A percentile compares a stretch with the other conserved stretches of the same genome.
Evolutionary conservation across 192 early-diverging fungal genomes (phyloP).

Genomic region (Coemansia sp.): DNA sequence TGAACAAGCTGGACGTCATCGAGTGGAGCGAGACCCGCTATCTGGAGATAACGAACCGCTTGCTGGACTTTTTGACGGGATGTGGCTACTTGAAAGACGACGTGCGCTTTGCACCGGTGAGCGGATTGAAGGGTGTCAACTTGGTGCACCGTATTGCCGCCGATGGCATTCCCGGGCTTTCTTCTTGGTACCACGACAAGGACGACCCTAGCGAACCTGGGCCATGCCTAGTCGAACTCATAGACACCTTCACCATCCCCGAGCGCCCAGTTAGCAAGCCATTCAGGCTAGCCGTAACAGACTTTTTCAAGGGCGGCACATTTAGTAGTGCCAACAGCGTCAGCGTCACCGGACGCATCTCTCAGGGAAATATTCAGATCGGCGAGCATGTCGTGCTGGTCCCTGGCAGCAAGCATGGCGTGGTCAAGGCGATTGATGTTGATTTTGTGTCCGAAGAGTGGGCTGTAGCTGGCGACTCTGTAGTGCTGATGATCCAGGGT

Average conservation of each 20-base stretch:
- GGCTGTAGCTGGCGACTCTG: slow-evolving; percentile 93
- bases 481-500: slow-evolving; percentile 68
- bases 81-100: slow-evolving; percentile 77
- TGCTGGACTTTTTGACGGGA: slow-evolving; percentile 68
- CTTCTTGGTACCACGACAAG: slow-evolving; percentile 65
- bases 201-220: slow-evolving; percentile 40
- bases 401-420: slow-evolving; percentile 74
- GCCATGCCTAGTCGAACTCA: slow-evolving; percentile 68
- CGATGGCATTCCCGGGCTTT: slow-evolving; percentile 25
- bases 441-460: slow-evolving; percentile 71
- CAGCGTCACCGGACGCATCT: slow-evolving; percentile 84
- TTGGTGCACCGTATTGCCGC: slow-evolving; percentile 54
- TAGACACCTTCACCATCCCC: slow-evolving; percentile 77
- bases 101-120: slow-evolving; percentile 84
- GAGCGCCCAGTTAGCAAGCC: slow-evolving; percentile 73
- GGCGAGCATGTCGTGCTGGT: slow-evolving; percentile 80
- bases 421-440: slow-evolving; percentile 77
- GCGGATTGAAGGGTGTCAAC: slow-evolving; percentile 90
- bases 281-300: slow-evolving; percentile 81
- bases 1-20: slow-evolving; percentile 95
- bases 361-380: slow-evolving; percentile 81
- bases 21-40: slow-evolving; percentile 81
- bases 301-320: slow-evolving; percentile 86
- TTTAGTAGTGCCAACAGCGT: slow-evolving; percentile 65
- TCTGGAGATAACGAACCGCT: slow-evolving; percentile 67